Percentiles rank a stretch among this genome's conserved stretches.
Evolutionary conservation across 2,329 filamentous ascomycete species (phyloP).

Genomic region (Calonectria multiphialidica): DNA sequence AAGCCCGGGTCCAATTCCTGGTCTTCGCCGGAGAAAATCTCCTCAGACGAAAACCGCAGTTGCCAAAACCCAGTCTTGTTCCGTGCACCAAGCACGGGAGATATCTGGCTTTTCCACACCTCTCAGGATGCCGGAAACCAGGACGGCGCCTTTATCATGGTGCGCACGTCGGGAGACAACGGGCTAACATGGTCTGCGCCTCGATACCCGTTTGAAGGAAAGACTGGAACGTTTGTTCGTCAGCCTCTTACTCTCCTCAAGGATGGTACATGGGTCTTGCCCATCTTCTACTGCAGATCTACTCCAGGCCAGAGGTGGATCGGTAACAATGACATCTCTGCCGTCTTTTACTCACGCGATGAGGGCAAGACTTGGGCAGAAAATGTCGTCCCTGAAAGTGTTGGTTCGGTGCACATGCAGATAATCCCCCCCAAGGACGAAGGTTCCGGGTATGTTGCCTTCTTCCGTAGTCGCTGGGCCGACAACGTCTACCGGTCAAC

Average conservation of each 20-base stretch:
- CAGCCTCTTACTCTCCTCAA: constrained; percentile 53
- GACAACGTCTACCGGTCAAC: constrained; percentile 56
- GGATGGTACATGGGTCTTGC: constrained; percentile 55
- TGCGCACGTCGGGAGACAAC: constrained; percentile 49
- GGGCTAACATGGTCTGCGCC: constrained; percentile 53
- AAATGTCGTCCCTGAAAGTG: constrained; percentile 49
- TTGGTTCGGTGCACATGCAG: constrained; percentile 59
- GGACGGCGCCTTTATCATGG: constrained; percentile 54
- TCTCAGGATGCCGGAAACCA: constrained; percentile 59
- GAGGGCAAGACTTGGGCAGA: constrained; percentile 55
- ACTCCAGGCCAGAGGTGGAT: constrained; percentile 56
- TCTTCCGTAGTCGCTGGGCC: constrained; percentile 59
- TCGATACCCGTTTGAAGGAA: constrained; percentile 46
- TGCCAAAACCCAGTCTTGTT: constrained; percentile 61
- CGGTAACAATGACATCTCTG: constrained; percentile 57
- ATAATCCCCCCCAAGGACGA: constrained; percentile 46
- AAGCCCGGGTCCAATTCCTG: constrained; percentile 45
- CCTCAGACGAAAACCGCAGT: constrained; percentile 53
- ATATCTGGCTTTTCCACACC: constrained; percentile 58
- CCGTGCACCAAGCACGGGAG: constrained; percentile 46
- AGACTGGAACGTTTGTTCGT: constrained; percentile 54
- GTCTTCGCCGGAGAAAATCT: constrained; percentile 50
- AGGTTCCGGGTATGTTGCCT: constrained; percentile 46
- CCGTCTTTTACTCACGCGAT: constrained; percentile 52
- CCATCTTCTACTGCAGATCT: constrained; percentile 57